Evolutionary conservation across 1,139 yeast genomes (phyloP).

Genomic region (Geotrichum aggregatum): DNA sequence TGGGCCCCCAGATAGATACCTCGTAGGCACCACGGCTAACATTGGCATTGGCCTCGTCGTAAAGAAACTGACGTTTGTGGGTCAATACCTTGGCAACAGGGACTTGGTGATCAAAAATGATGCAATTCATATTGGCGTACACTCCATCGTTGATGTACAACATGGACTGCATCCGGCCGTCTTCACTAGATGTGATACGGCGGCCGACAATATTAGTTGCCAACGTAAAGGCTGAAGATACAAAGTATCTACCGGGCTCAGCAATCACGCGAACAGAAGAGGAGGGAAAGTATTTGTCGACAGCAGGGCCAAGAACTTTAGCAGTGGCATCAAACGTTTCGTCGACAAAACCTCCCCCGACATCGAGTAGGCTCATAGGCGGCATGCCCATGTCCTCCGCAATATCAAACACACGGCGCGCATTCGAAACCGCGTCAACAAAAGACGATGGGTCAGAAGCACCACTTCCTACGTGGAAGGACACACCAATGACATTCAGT

Average conservation of each 20-base stretch:
- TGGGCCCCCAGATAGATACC: constrained; percentile 92
- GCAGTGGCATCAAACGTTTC: constrained; percentile 64
- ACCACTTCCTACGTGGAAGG: constrained; percentile 96
- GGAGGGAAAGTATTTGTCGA: constrained; percentile 56
- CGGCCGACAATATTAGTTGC: constrained; percentile 83
- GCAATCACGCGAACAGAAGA: constrained; percentile 63
- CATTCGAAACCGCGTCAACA: constrained; percentile 66
- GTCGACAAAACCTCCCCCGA: constrained; percentile 90
- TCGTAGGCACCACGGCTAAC: constrained; percentile 27
- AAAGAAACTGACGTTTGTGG: constrained; percentile 47
- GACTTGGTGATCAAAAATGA: constrained; percentile 83
- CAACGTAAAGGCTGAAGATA: constrained; percentile 78
- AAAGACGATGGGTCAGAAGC: constrained; percentile 72
- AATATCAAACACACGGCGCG: constrained; percentile 63
- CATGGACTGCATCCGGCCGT: constrained; percentile 41
- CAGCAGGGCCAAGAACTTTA: constrained; percentile 51
- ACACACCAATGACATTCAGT: constrained; percentile 72
- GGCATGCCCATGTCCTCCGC: constrained; percentile 48
- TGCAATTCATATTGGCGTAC: constrained; percentile 91
- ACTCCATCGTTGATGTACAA: constrained; percentile 91
- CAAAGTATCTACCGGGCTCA: constrained; percentile 92
- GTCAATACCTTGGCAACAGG: constrained; percentile 67
- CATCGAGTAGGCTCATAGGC: constrained; percentile 58
- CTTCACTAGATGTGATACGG: constrained; percentile 44
- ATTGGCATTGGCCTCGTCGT: constrained; percentile 35